A percentile compares a stretch with the other conserved stretches of the same genome.
phyloP scores from a whole-genome alignment of 148 eudicot genomes.

The Spergularia marina region DNA sequence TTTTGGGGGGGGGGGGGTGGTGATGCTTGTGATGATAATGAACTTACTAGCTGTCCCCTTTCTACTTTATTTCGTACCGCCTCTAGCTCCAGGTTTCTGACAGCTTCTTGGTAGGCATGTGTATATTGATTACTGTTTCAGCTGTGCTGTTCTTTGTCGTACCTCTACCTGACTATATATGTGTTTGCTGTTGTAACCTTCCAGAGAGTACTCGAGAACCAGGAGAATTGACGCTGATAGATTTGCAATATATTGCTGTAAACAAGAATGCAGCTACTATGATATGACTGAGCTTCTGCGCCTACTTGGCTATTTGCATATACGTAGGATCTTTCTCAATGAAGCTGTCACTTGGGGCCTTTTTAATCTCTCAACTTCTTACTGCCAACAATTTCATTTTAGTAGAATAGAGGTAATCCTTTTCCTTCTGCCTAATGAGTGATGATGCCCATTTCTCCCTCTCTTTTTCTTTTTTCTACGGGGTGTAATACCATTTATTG shows the following conservation, averaged over 20 bases:
- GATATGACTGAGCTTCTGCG: background rate
- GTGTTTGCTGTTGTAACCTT: constrained; percentile 3
- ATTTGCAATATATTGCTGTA: background rate
- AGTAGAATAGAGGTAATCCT: constrained; percentile 39
- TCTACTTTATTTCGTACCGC: background rate
- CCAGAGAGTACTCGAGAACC: constrained; percentile 18
- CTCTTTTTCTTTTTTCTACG: background rate
- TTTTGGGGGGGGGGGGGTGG: too few relatives aligned
- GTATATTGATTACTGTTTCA: background rate
- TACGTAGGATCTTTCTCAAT: constrained; percentile 56
- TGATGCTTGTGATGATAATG: background rate
- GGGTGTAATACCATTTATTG: too few relatives aligned
- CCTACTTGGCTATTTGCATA: background rate
- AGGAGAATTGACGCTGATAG: constrained; percentile 7
- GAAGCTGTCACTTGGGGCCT: constrained; percentile 83
- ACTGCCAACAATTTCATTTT: constrained; percentile 45
- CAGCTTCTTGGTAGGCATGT: background rate
- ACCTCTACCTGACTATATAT: background rate
- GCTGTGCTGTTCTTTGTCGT: background rate
- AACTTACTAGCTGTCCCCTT: background rate
- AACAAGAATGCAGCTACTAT: constrained; percentile 11
- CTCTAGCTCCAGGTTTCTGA: background rate
- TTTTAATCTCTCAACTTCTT: constrained; percentile 62
- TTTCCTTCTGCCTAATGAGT: background rate
- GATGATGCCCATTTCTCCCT: background rate